phyloP scores from a whole-genome alignment of 768 basidiomycete species.

The Zangia roseola region DNA sequence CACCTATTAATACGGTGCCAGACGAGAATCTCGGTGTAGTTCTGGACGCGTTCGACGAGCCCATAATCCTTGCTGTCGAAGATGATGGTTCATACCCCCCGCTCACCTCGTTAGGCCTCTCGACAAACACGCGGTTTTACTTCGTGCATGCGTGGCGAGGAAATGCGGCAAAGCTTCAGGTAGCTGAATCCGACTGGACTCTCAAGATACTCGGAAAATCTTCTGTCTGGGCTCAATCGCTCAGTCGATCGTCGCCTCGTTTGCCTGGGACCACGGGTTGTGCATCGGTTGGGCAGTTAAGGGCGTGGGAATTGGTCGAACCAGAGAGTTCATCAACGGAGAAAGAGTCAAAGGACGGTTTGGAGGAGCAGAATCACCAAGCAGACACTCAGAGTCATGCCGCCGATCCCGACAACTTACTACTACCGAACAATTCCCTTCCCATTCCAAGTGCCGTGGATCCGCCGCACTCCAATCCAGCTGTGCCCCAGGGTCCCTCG shows the following conservation, averaged over 20 bases:
- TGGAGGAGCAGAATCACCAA: background rate
- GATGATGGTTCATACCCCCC: conserved; percentile 18
- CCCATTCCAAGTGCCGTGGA: background rate
- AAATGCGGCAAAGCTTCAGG: conserved; percentile 11
- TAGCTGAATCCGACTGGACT: conserved; percentile 6
- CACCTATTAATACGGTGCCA: background rate
- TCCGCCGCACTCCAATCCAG: background rate
- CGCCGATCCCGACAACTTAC: background rate
- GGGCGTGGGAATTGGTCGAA: conserved; percentile 15
- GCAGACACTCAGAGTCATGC: background rate
- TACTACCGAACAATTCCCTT: background rate
- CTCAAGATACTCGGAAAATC: background rate
- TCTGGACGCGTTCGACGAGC: conserved; percentile 12
- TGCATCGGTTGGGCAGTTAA: conserved; percentile 8
- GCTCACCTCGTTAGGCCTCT: conserved; percentile 15
- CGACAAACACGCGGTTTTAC: conserved; percentile 23
- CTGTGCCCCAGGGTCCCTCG: background rate
- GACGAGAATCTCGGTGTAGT: background rate
- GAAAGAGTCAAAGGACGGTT: background rate
- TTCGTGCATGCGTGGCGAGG: conserved; percentile 22
- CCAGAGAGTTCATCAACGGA: conserved; percentile 1
- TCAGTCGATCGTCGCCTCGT: background rate
- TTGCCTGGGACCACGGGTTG: conserved; percentile 6
- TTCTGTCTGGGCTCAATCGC: conserved; percentile 2
- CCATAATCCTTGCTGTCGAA: conserved; percentile 11